Percentiles rank a stretch among this genome's conserved stretches.
Conservation (phyloP, 139 green algal genomes). For the Chlorella ohadii region DNA sequence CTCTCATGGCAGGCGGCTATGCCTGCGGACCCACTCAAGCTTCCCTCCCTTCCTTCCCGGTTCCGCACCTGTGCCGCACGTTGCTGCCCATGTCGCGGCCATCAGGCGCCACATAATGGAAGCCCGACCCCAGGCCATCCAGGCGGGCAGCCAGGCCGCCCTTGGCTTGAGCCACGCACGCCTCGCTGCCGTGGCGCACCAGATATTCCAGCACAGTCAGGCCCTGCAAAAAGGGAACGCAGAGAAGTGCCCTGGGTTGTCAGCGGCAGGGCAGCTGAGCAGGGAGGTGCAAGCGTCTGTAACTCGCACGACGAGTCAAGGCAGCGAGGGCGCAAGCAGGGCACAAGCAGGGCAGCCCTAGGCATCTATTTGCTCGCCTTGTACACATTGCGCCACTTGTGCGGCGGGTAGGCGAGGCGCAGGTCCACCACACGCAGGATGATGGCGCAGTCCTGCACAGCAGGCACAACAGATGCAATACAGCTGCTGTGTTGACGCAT, state of each 20-base stretch:
- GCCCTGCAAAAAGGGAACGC: slow-evolving; percentile 45
- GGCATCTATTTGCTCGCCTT: slow-evolving; percentile 53
- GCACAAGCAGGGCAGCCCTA: too few species aligned
- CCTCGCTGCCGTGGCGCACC: slow-evolving; percentile 63
- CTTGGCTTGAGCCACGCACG: slow-evolving; percentile 49
- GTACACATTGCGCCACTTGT: slow-evolving; percentile 89
- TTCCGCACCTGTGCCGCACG: slow-evolving; percentile 82
- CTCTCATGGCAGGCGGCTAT: too few species aligned
- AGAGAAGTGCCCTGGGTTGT: too few species aligned
- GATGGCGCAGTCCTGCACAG: slow-evolving; percentile 50
- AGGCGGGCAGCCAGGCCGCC: slow-evolving; percentile 57
- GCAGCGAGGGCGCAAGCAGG: not conserved
- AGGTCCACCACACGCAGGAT: slow-evolving; percentile 80
- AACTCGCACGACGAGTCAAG: not conserved
- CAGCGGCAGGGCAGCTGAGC: too few species aligned
- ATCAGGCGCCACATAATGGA: slow-evolving; percentile 67
- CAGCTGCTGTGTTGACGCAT: too few species aligned
- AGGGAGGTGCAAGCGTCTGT: too few species aligned
- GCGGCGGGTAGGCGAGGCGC: slow-evolving; percentile 64
- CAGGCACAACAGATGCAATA: not conserved
- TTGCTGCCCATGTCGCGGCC: slow-evolving; percentile 86
- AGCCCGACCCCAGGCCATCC: slow-evolving; percentile 65
- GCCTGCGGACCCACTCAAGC: too few species aligned
- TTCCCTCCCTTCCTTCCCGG: too few species aligned
- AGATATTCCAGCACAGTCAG: slow-evolving; percentile 92